phyloP scores from a whole-genome alignment of 306 rosid species.

The Acacia melanoxylon region DNA sequence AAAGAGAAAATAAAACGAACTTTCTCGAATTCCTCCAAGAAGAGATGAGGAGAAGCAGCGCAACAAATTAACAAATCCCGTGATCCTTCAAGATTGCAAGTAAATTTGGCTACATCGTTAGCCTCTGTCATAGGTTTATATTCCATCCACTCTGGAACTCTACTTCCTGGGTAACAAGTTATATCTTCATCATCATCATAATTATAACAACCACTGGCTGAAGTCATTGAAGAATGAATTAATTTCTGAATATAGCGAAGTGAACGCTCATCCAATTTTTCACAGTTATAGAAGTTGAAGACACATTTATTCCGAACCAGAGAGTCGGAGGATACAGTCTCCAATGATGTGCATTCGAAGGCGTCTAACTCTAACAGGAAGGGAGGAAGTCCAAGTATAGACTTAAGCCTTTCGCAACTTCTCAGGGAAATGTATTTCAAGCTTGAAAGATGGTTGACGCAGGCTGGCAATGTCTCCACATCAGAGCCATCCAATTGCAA shows the following conservation, averaged over 20 bases:
- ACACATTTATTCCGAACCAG: not conserved
- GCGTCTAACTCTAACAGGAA: not conserved
- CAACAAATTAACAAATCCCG: not conserved
- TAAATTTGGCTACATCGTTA: not conserved
- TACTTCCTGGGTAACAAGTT: not conserved
- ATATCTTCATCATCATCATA: no score
- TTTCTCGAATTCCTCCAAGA: fast-evolving
- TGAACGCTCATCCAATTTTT: not conserved
- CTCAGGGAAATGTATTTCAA: not conserved
- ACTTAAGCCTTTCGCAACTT: not conserved
- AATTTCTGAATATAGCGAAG: not conserved
- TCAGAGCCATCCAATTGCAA: fast-evolving
- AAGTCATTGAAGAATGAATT: no score
- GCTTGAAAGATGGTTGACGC: not conserved
- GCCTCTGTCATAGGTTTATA: not conserved
- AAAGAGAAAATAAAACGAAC: not conserved
- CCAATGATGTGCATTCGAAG: not conserved
- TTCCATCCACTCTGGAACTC: constrained; percentile 9
- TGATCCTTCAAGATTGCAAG: not conserved
- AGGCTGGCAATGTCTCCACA: not conserved
- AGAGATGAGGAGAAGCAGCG: not conserved
- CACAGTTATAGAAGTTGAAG: not conserved
- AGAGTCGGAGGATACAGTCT: not conserved
- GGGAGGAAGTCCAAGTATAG: not conserved
- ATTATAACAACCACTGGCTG: fast-evolving